Conservation (phyloP, 1,284 basidiomycete genomes). For the Trichosporon sp. region DNA sequence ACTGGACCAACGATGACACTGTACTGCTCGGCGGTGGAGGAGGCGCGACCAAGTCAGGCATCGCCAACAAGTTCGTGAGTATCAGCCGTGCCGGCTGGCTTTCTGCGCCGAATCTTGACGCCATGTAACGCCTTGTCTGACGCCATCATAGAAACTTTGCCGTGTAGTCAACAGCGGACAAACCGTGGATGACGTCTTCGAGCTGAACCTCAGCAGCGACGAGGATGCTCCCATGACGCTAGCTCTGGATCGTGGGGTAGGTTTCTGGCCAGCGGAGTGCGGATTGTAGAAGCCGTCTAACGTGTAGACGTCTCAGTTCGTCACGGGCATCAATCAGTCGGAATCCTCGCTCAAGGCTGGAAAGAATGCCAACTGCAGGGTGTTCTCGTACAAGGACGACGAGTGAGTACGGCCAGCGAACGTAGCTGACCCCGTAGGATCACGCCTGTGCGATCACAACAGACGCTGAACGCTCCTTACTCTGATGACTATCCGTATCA, state of each 20-base stretch:
- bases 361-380: slow-evolving; percentile 73
- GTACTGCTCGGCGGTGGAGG: slow-evolving; percentile 87
- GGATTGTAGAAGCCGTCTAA: no score
- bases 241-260: slow-evolving; percentile 61
- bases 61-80: slow-evolving; percentile 85
- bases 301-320: slow-evolving; percentile 53
- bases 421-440: slow-evolving; percentile 4
- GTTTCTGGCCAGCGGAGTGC: slow-evolving; percentile 16
- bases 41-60: slow-evolving; percentile 69
- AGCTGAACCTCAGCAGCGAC: slow-evolving; percentile 66
- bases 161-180: slow-evolving; percentile 57
- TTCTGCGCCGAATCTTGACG: not conserved
- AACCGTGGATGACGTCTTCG: slow-evolving; percentile 58
- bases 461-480: slow-evolving; percentile 59
- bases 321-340: slow-evolving; percentile 80
- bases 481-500: slow-evolving; percentile 78
- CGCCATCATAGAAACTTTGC: slow-evolving; percentile 51
- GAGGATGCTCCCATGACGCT: slow-evolving; percentile 95
- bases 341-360: slow-evolving; percentile 59
- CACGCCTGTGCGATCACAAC: slow-evolving; percentile 58
- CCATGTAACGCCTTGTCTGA: not conserved
- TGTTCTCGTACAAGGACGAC: slow-evolving; percentile 59
- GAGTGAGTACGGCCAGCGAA: slow-evolving; percentile 46
- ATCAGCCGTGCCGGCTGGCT: not conserved
- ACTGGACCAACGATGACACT: slow-evolving; percentile 67